Evolutionary conservation across 768 basidiomycete genomes (phyloP).

Genomic region (Gloeostereum incarnatum): DNA sequence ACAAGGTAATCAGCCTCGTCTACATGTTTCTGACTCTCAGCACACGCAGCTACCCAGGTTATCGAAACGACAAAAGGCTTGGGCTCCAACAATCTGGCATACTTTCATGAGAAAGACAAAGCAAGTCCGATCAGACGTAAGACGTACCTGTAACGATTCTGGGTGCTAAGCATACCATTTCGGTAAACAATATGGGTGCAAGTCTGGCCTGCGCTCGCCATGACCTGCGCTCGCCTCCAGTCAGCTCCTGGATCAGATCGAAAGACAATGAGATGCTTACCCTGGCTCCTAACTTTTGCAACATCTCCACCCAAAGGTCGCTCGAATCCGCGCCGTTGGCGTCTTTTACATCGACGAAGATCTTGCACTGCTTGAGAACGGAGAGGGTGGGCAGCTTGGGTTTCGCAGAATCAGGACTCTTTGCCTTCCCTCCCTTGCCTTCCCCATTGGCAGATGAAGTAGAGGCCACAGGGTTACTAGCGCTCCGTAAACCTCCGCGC

Average conservation of each 20-base stretch:
- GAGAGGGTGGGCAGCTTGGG: slow-evolving; percentile 22
- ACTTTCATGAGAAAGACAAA: neutral
- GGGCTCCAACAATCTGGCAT: slow-evolving; percentile 51
- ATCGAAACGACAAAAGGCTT: slow-evolving; percentile 74
- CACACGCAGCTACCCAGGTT: slow-evolving; percentile 85
- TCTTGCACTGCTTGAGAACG: slow-evolving; percentile 62
- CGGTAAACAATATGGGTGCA: slow-evolving; percentile 86
- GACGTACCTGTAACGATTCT: slow-evolving; percentile 59
- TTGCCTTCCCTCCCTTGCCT: slow-evolving; percentile 1
- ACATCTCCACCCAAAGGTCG: slow-evolving; percentile 74
- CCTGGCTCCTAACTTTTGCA: slow-evolving; percentile 71
- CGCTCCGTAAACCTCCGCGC: slow-evolving; percentile 24
- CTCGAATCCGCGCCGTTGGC: slow-evolving; percentile 80
- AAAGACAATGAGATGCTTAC: slow-evolving; percentile 29
- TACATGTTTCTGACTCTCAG: slow-evolving; percentile 51
- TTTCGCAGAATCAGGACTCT: neutral
- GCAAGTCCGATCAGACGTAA: neutral
- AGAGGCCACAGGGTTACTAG: slow-evolving; percentile 12
- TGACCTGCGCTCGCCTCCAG: slow-evolving; percentile 28
- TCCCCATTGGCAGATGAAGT: slow-evolving; percentile 12
- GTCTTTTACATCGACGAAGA: slow-evolving; percentile 85
- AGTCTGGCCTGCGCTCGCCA: slow-evolving; percentile 56
- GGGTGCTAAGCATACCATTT: slow-evolving; percentile 68
- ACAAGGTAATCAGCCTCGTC: slow-evolving; percentile 61
- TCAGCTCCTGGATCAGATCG: neutral